phyloP scores from a whole-genome alignment of 768 basidiomycete species.

The Amylocystis lapponica region DNA sequence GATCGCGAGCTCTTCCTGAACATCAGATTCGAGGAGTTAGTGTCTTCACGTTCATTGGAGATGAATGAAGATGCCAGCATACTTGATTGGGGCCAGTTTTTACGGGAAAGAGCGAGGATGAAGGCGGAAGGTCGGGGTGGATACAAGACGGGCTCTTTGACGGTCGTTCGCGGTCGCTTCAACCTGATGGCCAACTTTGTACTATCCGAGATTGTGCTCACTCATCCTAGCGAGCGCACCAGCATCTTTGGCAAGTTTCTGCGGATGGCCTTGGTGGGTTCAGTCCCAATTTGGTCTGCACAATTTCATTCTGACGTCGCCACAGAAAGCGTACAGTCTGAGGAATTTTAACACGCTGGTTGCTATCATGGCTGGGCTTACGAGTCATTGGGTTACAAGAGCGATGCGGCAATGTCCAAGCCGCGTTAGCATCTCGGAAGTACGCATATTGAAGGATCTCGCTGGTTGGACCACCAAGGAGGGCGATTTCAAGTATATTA shows the following conservation, averaged over 20 bases:
- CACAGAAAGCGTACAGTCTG: conserved; percentile 72
- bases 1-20: conserved; percentile 83
- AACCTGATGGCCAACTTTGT: conserved; percentile 81
- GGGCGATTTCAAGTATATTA: conserved; percentile 73
- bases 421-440: conserved; percentile 64
- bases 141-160: conserved; percentile 66
- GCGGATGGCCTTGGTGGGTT: conserved; percentile 76
- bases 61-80: conserved; percentile 57
- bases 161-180: conserved; percentile 74
- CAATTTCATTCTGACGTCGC: not conserved
- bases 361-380: conserved; percentile 74
- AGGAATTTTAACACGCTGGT: conserved; percentile 77
- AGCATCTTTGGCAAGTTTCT: conserved; percentile 74
- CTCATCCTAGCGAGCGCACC: conserved; percentile 58
- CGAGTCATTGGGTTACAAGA: conserved; percentile 58
- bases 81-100: conserved; percentile 78
- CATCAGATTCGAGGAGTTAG: conserved; percentile 85
- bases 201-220: conserved; percentile 73
- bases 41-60: conserved; percentile 63
- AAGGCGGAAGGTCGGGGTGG: conserved; percentile 54
- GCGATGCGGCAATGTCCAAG: conserved; percentile 66
- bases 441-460: conserved; percentile 67
- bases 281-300: not conserved
- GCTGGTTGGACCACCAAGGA: conserved; percentile 55
- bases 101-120: conserved; percentile 67